These are phyloP conservation scores for Coemansia furcata DNA, from an alignment of 192 early-diverging fungal genomes.

Conservation along the genomic window DNA sequence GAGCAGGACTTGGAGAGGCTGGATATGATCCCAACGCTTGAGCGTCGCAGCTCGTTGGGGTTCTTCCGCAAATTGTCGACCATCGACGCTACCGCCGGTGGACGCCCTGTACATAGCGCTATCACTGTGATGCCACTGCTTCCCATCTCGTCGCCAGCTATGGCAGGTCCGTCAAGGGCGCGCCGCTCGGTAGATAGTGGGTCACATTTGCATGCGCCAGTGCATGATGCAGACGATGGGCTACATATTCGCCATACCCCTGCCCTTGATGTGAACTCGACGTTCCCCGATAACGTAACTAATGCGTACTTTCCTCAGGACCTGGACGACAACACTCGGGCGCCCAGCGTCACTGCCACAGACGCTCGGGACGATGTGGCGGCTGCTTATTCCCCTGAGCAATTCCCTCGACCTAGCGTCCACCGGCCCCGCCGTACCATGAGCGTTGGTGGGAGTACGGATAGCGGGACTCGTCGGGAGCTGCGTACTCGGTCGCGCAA, in stretches of 20 bases:
- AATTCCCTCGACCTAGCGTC: constrained; percentile 5
- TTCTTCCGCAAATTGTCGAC: constrained; percentile 37
- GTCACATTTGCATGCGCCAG: background rate
- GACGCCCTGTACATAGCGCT: constrained; percentile 12
- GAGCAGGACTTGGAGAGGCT: constrained; percentile 25
- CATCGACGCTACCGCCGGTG: constrained; percentile 6
- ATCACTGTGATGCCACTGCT: constrained; percentile 11
- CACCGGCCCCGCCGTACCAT: constrained; percentile 27
- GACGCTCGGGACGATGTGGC: constrained; percentile 1
- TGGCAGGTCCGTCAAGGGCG: background rate
- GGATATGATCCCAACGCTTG: constrained; percentile 11
- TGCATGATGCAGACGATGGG: background rate
- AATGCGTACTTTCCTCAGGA: constrained; percentile 47
- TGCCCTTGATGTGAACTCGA: constrained; percentile 20
- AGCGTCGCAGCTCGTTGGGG: constrained; percentile 33
- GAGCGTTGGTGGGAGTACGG: constrained; percentile 17
- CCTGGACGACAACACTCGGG: constrained; percentile 23
- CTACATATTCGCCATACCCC: background rate
- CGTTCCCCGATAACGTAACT: constrained; percentile 35
- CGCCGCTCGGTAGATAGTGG: background rate
- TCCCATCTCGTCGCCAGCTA: background rate
- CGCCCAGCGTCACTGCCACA: constrained; percentile 16
- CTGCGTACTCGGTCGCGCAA: constrained; percentile 60
- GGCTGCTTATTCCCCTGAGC: background rate
- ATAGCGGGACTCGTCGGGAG: constrained; percentile 18